Percentiles rank a stretch among this genome's conserved stretches.
Conservation (phyloP, 495 filamentous ascomycete genomes). For the Penicillium flavigenum region DNA sequence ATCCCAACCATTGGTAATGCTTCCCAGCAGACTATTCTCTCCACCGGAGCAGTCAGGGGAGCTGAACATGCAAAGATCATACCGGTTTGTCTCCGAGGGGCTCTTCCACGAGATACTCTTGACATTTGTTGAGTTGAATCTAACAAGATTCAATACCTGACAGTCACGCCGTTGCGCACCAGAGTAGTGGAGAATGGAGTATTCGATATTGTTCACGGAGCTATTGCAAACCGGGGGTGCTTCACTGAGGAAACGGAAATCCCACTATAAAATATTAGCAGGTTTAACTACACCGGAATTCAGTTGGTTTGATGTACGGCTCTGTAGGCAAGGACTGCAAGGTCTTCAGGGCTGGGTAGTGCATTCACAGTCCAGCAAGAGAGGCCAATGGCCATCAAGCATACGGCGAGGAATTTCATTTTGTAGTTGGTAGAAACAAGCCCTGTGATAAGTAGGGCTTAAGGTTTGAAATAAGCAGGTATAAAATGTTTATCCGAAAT, state of each 20-base stretch:
- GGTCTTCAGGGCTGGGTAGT: conserved; percentile 7
- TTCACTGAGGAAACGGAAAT: conserved; percentile 29
- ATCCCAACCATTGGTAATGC: conserved; percentile 32
- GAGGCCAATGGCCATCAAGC: conserved; percentile 8
- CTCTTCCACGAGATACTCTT: conserved; percentile 38
- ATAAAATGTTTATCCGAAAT: neutral
- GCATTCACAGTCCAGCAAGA: conserved; percentile 7
- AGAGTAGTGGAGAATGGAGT: conserved; percentile 23
- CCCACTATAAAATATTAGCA: conserved; percentile 27
- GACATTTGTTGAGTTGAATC: conserved; percentile 19
- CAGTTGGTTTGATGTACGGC: conserved; percentile 16
- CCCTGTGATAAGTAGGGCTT: no score
- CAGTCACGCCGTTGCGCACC: conserved; percentile 16
- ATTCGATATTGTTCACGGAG: conserved; percentile 22
- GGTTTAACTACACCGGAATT: neutral
- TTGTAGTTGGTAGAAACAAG: neutral
- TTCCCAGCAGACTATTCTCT: conserved; percentile 7
- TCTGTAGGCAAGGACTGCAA: conserved; percentile 21
- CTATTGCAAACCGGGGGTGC: conserved; percentile 25
- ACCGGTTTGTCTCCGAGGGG: conserved; percentile 10
- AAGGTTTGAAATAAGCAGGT: neutral
- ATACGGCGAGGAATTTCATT: conserved; percentile 8
- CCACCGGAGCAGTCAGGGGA: conserved; percentile 18
- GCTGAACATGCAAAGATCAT: conserved; percentile 32
- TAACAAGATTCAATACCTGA: conserved; percentile 4